Base-by-base conservation (phyloP, 352 stramenopile genomes). In the Phytophthora fragariae region DNA sequence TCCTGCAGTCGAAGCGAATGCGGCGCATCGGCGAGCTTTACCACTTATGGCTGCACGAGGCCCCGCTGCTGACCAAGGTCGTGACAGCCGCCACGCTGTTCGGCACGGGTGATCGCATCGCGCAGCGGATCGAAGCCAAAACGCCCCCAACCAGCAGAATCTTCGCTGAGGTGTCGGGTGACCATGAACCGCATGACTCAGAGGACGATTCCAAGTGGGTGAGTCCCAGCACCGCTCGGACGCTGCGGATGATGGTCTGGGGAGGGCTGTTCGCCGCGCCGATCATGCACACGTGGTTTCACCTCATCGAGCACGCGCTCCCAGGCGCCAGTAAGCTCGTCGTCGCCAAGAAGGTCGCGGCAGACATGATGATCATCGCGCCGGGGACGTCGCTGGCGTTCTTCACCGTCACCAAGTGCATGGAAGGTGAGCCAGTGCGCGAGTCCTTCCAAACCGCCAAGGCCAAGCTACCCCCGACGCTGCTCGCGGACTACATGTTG, bases 281-380 rank as follows among this genome's bases (percentile, higher is more conserved):
- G 6, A 82, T 81, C 69, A 94, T 93, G 76, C 90, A 98, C 73
- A 96, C 86, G 65, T 98, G 96, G 69, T 97, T 97, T 62, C 78
- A 89, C 14, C 55, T 94, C 19, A 79, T 98, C 15, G 92, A 97
- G 65, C 61, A 64, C 77, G 72, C 59, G 15, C 67, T 83, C 12
- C 60, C 59, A 6, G 69, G 70, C 24, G 39, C 65, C 5, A 70
- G 77, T 5, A 66, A 58, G 27, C 62, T 69, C 17, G 70, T 73
- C 4, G 65, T 83, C 11, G 65, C 68, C 55, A 81, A 80, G 66
- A 83, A 83, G 41, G 75, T 83, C 19, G 68, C 56, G n/a, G 65
- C 77, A 39, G 77, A 83, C 67, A 76, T 77, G 77, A 61, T 81
- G 57, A 54, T 81, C 65, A 81, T 83, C 56, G 71, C 76, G 12